These are phyloP conservation scores for Phaeosphaeriaceae sp. DNA, from an alignment of 2,329 filamentous ascomycete species.

Conservation along the genomic window DNA sequence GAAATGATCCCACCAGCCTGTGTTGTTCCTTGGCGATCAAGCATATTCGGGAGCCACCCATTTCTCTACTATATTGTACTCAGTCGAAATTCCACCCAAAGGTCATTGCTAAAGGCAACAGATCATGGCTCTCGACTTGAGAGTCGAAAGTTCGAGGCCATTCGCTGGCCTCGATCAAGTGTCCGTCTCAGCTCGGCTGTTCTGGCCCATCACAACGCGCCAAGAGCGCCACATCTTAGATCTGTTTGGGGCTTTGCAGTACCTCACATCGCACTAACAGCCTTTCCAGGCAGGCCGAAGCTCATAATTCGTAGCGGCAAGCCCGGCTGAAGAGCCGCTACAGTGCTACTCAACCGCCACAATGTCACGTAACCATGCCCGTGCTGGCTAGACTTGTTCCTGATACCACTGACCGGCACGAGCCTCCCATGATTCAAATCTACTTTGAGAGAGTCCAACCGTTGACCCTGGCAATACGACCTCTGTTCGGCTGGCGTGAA, in stretches of 20 bases:
- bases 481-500: conserved; percentile 9
- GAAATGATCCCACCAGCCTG: too few relatives aligned
- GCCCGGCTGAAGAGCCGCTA: conserved; percentile 8
- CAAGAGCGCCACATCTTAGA: conserved; percentile 13
- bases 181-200: conserved; percentile 7
- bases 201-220: conserved; percentile 5
- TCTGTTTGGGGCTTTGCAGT: conserved; percentile 5
- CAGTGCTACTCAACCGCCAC: conserved; percentile 4
- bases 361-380: conserved; percentile 8
- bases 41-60: too few relatives aligned
- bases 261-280: conserved; percentile 1
- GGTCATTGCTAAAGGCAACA: too few relatives aligned
- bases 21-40: too few relatives aligned
- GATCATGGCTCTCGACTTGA: too few relatives aligned
- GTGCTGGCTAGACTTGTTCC: conserved; percentile 6
- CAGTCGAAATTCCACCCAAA: too few relatives aligned
- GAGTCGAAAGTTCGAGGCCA: neutral
- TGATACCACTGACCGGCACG: conserved; percentile 14
- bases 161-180: neutral
- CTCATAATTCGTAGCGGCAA: conserved; percentile 4
- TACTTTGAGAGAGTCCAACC: conserved; percentile 13
- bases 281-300: conserved; percentile 4
- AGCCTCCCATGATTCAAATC: conserved; percentile 7
- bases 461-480: conserved; percentile 12
- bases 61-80: too few relatives aligned